phyloP scores from a whole-genome alignment of 164 flowering plant species.

The Stephania japonica region DNA sequence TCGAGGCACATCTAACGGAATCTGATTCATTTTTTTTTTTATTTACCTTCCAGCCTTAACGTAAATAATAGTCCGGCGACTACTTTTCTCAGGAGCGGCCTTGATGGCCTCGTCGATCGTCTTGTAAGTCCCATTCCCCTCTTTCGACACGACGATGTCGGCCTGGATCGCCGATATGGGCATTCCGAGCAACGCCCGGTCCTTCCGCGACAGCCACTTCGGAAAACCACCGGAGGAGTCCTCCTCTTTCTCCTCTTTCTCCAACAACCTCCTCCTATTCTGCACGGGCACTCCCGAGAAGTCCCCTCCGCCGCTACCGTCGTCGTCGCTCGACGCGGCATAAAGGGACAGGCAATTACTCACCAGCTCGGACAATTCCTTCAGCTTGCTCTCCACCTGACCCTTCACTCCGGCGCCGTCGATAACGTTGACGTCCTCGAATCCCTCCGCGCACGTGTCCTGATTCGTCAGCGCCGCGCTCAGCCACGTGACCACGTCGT shows the following conservation, averaged over 20 bases:
- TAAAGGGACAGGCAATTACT: slow-evolving; percentile 77
- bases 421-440: slow-evolving; percentile 27
- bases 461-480: slow-evolving; percentile 90
- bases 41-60: slow-evolving; percentile 87
- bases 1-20: no score
- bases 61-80: slow-evolving; percentile 59
- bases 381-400: slow-evolving; percentile 31
- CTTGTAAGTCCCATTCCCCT: slow-evolving; percentile 60
- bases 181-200: slow-evolving; percentile 38
- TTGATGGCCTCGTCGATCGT: slow-evolving; percentile 75
- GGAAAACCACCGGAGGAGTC: slow-evolving; percentile 40
- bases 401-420: slow-evolving; percentile 41
- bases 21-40: no score
- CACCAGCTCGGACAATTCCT: slow-evolving; percentile 44
- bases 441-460: slow-evolving; percentile 86
- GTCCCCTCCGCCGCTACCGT: slow-evolving; percentile 24
- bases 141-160: slow-evolving; percentile 64
- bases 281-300: slow-evolving; percentile 68
- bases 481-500: slow-evolving; percentile 89
- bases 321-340: slow-evolving; percentile 37
- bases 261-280: slow-evolving; percentile 48
- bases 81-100: slow-evolving; percentile 66
- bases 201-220: slow-evolving; percentile 50
- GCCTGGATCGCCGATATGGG: slow-evolving; percentile 53
- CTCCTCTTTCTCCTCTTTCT: slow-evolving; percentile 23